Percentiles rank a stretch among this genome's conserved stretches.
phyloP scores from a whole-genome alignment of 345 rosid species.

The Tarenaya hassleriana region DNA sequence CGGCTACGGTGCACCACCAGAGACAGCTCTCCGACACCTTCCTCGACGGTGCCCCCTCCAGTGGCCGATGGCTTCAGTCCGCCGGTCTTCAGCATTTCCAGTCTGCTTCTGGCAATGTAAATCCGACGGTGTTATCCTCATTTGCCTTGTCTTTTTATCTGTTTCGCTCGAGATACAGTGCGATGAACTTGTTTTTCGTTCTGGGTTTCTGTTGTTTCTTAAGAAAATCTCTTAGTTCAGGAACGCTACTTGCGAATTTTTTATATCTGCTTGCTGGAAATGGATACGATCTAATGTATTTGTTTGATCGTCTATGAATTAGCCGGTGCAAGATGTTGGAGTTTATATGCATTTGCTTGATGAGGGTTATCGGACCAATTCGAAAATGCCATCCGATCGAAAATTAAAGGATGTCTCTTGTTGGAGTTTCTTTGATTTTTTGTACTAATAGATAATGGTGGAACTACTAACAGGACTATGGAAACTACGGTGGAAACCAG shows the following conservation, averaged over 20 bases:
- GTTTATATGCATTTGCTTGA: constrained; percentile 1
- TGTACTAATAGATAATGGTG: constrained; percentile 16
- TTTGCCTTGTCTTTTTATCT: not conserved
- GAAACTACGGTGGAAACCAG: constrained; percentile 60
- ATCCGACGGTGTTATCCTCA: constrained; percentile 15
- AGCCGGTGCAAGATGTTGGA: not conserved
- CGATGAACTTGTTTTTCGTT: not conserved
- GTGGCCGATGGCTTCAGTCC: constrained; percentile 92
- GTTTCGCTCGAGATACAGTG: constrained; percentile 13
- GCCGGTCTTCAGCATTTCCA: constrained; percentile 86
- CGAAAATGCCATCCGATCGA: not conserved
- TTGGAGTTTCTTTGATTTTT: constrained; percentile 2
- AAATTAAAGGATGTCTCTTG: too few species aligned
- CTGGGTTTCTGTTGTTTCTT: too few species aligned
- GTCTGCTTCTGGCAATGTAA: constrained; percentile 36
- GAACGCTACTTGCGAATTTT: too few species aligned
- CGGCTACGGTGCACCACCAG: constrained; percentile 70
- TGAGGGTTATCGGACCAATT: constrained; percentile 1
- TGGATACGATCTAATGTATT: constrained; percentile 14
- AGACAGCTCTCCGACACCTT: constrained; percentile 72
- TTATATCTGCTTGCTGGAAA: too few species aligned
- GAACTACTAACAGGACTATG: constrained; percentile 52
- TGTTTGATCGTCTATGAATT: not conserved
- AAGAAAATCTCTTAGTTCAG: constrained; percentile 6
- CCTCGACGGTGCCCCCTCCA: constrained; percentile 54